Percentiles rank a stretch among this genome's conserved stretches.
Evolutionary conservation across 352 stramenopile species (phyloP).

Genomic region (Elongisporangium senticosum): DNA sequence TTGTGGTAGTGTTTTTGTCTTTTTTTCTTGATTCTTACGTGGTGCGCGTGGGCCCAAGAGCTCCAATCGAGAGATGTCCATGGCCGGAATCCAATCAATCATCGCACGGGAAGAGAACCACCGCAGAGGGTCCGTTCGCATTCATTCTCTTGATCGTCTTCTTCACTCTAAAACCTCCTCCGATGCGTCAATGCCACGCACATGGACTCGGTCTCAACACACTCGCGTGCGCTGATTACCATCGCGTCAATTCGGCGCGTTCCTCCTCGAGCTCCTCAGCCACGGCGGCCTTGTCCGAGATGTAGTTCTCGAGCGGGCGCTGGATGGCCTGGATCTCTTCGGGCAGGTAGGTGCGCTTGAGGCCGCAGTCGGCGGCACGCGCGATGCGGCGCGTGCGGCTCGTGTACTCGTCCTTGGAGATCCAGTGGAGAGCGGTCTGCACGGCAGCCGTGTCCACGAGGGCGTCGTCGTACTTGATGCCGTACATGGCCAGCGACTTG

Average conservation of each 20-base stretch:
- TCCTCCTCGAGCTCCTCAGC: conserved; percentile 63
- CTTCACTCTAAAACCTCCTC: conserved; percentile 6
- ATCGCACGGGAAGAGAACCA: conserved; percentile 1
- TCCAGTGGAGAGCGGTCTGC: conserved; percentile 76
- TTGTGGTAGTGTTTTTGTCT: conserved; percentile 1
- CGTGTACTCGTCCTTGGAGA: conserved; percentile 71
- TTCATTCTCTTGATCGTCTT: conserved; percentile 11
- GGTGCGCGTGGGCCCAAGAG: background rate
- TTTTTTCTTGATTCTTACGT: conserved; percentile 2
- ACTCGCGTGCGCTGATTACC: conserved; percentile 35
- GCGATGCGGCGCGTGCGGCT: conserved; percentile 76
- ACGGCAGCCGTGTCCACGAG: conserved; percentile 79
- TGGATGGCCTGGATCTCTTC: conserved; percentile 86
- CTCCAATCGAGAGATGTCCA: background rate
- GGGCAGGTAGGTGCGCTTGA: conserved; percentile 82
- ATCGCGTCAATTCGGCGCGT: conserved; percentile 74
- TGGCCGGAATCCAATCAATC: conserved; percentile 2
- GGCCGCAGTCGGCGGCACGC: conserved; percentile 72
- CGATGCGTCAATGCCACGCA: conserved; percentile 1
- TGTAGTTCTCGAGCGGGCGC: conserved; percentile 72
- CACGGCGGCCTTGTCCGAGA: conserved; percentile 45
- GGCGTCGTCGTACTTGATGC: conserved; percentile 84
- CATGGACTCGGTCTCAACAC: background rate
- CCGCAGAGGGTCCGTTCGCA: conserved; percentile 12
- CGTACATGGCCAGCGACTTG: conserved; percentile 77